Percentiles rank a stretch among this genome's conserved stretches.
phyloP scores from a whole-genome alignment of 2,329 filamentous ascomycete species.

The Xylaria polymorpha region DNA sequence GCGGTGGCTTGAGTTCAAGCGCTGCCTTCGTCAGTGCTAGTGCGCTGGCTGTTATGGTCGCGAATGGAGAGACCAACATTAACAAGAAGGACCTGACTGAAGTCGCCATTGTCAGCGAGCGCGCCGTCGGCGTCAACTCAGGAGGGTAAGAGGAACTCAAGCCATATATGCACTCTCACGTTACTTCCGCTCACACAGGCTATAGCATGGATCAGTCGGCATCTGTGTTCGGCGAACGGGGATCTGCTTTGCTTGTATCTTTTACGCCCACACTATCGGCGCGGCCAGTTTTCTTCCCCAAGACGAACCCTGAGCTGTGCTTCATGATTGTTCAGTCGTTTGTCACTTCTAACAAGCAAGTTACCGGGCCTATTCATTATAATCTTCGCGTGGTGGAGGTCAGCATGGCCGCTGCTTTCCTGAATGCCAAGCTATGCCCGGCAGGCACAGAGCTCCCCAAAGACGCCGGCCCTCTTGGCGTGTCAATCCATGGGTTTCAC shows the following conservation, averaged over 20 bases:
- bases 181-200: conserved; percentile 28
- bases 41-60: conserved; percentile 86
- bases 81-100: conserved; percentile 94
- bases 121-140: conserved; percentile 94
- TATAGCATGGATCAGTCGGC: conserved; percentile 94
- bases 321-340: conserved; percentile 97
- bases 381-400: conserved; percentile 97
- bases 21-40: conserved; percentile 93
- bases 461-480: conserved; percentile 84
- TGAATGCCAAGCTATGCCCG: conserved; percentile 69
- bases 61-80: conserved; percentile 80
- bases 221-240: conserved; percentile 90
- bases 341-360: conserved; percentile 92
- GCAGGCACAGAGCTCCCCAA: conserved; percentile 71
- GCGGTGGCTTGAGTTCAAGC: conserved; percentile 91
- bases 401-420: conserved; percentile 82
- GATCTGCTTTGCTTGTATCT: conserved; percentile 87
- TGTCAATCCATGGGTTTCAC: conserved; percentile 88
- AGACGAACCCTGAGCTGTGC: conserved; percentile 82
- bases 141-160: conserved; percentile 74
- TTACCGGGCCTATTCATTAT: conserved; percentile 93
- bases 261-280: conserved; percentile 85
- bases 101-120: conserved; percentile 92
- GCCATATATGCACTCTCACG: conserved; percentile 30
- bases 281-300: conserved; percentile 82